Conservation (phyloP, 441 rosid species). For the Populus tomentosa region DNA sequence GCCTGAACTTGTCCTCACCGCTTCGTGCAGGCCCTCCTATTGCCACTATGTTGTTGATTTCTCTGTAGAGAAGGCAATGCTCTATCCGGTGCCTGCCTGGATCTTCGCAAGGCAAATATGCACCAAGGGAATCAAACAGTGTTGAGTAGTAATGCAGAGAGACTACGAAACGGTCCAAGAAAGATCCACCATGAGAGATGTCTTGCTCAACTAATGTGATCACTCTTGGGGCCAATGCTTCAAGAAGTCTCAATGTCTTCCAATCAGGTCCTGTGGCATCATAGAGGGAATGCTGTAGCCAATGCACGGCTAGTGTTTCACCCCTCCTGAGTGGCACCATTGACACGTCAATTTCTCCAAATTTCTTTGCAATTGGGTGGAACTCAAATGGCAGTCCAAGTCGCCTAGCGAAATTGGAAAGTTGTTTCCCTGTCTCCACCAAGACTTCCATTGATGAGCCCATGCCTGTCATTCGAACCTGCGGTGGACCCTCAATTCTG, state of each 20-base stretch:
- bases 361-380: constrained; percentile 53
- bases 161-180: constrained; percentile 60
- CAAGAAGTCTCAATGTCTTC: constrained; percentile 46
- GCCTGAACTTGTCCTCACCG: constrained; percentile 57
- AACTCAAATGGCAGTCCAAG: constrained; percentile 59
- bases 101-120: constrained; percentile 36
- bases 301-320: constrained; percentile 57
- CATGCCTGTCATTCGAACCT: constrained; percentile 52
- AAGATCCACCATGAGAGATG: constrained; percentile 43
- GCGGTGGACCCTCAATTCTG: constrained; percentile 57
- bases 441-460: constrained; percentile 51
- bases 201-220: constrained; percentile 65
- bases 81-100: constrained; percentile 39
- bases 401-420: constrained; percentile 54
- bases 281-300: constrained; percentile 62
- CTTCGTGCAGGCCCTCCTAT: constrained; percentile 66
- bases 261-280: constrained; percentile 59
- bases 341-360: constrained; percentile 45
- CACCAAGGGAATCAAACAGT: constrained; percentile 58
- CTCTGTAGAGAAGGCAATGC: constrained; percentile 44
- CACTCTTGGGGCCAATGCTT: constrained; percentile 39
- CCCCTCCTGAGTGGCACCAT: constrained; percentile 31
- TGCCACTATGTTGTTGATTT: constrained; percentile 60
- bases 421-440: constrained; percentile 55
- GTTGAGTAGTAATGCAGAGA: constrained; percentile 62